Conservation (phyloP, 2,329 filamentous ascomycete genomes). For the Metarhizium anisopliae region DNA sequence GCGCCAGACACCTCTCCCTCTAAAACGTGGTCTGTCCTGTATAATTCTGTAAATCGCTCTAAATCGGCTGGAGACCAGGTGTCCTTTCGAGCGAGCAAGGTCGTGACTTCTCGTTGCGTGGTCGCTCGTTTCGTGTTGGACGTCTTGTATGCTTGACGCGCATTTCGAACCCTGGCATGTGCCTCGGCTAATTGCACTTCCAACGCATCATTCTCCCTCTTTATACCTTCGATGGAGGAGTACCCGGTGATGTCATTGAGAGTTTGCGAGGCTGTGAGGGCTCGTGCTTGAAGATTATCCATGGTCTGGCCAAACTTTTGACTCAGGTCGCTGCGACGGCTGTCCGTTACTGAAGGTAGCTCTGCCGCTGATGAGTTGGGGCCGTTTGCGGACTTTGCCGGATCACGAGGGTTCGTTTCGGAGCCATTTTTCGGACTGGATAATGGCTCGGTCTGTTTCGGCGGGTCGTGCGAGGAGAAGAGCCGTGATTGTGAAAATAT, state of each 20-base stretch:
- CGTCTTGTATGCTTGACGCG: conserved; percentile 71
- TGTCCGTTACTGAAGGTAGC: conserved; percentile 24
- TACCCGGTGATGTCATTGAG: conserved; percentile 95
- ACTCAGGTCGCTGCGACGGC: conserved; percentile 23
- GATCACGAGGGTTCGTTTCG: not conserved
- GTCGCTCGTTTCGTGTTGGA: conserved; percentile 75
- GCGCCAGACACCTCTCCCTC: conserved; percentile 73
- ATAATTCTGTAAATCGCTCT: conserved; percentile 88
- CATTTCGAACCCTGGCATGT: conserved; percentile 57
- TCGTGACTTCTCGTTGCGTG: conserved; percentile 92
- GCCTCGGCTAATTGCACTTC: conserved; percentile 50
- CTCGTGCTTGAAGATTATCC: conserved; percentile 80
- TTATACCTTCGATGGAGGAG: conserved; percentile 79
- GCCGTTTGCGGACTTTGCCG: conserved; percentile 2
- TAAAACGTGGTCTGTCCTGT: conserved; percentile 86
- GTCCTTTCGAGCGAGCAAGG: conserved; percentile 86
- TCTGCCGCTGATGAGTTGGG: conserved; percentile 7
- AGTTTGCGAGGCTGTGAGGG: conserved; percentile 76
- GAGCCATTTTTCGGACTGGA: not conserved
- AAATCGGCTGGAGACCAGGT: conserved; percentile 81
- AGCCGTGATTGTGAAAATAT: conserved; percentile 9
- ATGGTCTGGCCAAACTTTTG: conserved; percentile 47
- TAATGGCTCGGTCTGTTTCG: conserved; percentile 7
- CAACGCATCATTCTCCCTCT: conserved; percentile 63
- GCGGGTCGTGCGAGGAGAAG: conserved; percentile 18